phyloP scores from a whole-genome alignment of 2,329 filamentous ascomycete genomes.

The Diaporthe ampelina region DNA sequence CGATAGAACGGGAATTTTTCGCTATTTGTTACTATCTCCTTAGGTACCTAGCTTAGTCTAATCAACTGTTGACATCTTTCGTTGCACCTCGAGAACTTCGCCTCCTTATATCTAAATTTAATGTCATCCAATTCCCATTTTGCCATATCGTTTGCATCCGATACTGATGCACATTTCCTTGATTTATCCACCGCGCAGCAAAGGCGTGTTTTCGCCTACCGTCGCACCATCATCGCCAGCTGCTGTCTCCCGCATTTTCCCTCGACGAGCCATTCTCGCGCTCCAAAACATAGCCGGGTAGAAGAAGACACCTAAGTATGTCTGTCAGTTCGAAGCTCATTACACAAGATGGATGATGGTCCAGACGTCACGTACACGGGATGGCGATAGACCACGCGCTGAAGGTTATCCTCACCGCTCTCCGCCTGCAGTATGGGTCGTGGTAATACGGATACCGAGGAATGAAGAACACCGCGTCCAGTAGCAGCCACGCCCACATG shows the following conservation, averaged over 20 bases:
- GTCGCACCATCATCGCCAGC: neutral
- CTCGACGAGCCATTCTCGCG: neutral
- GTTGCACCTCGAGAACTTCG: too few species aligned
- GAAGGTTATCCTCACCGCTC: neutral
- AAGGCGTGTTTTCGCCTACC: neutral
- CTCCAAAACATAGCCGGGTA: slow-evolving; percentile 12
- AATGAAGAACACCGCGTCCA: neutral
- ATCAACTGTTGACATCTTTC: too few species aligned
- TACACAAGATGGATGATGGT: neutral
- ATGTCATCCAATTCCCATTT: too few species aligned
- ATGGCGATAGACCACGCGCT: neutral
- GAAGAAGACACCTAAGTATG: neutral
- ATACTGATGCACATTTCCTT: too few species aligned
- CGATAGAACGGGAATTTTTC: too few species aligned
- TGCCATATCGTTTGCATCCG: too few species aligned
- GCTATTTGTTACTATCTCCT: too few species aligned
- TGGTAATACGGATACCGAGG: neutral
- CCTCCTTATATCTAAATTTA: too few species aligned
- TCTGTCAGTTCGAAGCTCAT: neutral
- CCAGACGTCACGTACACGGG: neutral
- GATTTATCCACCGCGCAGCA: neutral
- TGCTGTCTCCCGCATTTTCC: neutral
- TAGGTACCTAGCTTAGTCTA: too few species aligned
- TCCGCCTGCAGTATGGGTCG: neutral
- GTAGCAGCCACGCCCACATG: neutral